A percentile compares a stretch with the other conserved stretches of the same genome.
Evolutionary conservation across 371 early-diverging fungal genomes (phyloP).

Genomic region (Apophysomyces sp.): DNA sequence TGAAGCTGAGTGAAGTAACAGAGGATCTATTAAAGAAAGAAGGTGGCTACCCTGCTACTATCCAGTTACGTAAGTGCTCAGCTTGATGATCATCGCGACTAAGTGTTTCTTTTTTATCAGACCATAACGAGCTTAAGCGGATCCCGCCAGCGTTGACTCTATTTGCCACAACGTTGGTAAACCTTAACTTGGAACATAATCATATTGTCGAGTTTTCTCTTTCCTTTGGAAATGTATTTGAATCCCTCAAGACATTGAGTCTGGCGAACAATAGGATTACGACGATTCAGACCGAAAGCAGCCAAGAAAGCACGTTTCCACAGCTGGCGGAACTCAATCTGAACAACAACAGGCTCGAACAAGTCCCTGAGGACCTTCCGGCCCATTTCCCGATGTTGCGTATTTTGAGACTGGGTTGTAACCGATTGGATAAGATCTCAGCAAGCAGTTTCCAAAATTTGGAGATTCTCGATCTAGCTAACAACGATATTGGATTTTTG

Average conservation of each 20-base stretch:
- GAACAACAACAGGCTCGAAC: constrained; percentile 40
- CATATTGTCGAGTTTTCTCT: constrained; percentile 40
- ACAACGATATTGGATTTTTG: constrained; percentile 60
- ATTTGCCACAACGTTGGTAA: constrained; percentile 39
- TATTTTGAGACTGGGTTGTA: constrained; percentile 45
- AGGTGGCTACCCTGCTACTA: constrained; percentile 9
- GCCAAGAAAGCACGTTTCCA: constrained; percentile 34
- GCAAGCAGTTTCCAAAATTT: constrained; percentile 48
- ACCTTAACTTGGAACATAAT: constrained; percentile 54
- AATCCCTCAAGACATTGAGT: constrained; percentile 42
- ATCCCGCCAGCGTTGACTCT: constrained; percentile 35
- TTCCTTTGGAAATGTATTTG: constrained; percentile 34
- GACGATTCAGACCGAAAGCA: constrained; percentile 8
- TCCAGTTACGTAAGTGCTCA: constrained; percentile 1
- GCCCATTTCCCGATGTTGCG: constrained; percentile 48
- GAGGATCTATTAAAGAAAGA: not conserved
- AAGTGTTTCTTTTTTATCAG: constrained; percentile 3
- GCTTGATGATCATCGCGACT: not conserved
- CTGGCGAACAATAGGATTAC: constrained; percentile 57
- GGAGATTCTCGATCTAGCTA: constrained; percentile 52
- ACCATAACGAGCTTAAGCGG: constrained; percentile 41
- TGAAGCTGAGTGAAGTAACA: not conserved
- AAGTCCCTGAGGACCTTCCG: constrained; percentile 42
- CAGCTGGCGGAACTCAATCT: constrained; percentile 44
- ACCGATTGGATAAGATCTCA: constrained; percentile 49